Base-by-base conservation (phyloP, 2,329 filamentous ascomycete species). In the Zelopaecilomyces penicillatus region DNA sequence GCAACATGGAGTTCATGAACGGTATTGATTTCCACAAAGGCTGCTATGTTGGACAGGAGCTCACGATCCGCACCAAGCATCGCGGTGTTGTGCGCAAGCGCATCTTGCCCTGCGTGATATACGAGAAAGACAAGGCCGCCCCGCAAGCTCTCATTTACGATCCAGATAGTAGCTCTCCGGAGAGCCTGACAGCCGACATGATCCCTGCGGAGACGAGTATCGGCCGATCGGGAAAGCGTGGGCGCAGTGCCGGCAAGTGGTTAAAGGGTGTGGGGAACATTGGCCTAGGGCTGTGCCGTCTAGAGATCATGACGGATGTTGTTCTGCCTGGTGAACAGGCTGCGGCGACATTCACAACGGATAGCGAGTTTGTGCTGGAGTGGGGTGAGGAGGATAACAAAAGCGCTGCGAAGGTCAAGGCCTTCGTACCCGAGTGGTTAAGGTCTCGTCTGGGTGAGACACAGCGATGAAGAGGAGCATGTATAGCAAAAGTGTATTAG, bases 11-110 rank as follows among this genome's bases (percentile, higher is more conserved):
- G 65, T 68, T 87, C 48, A 87, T 87, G 75, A 76, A 78, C 39
- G 93, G 81, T 28, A 83, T 98, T 53, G 87, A 96, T 65, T 98
- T 93, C 69, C 81, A 81, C 59, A 98, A 98, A 69, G 93, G 93
- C 6, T 98, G 93, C 67, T 98, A 98, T 64, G 80, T 97, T 6
- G 93, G 93, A 0, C 93, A 98, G 66, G 93, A 98, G 65, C 75
- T 98, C 51, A 97, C 93, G 2, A 95, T 97, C 52, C 83, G 93
- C 36, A 98, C 93, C 2, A 85, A 90, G 62, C 93, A 98, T 65
- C 90, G 85, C 9, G 93, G 93, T 26, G 87, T 98, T 11, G 87
- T 98, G 35, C 76, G 93, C 49, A 95, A 96, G 73, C 77, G 93
- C 41, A 80, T 97, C 41, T 64, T 98, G 42, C 93, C 93, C 0